A percentile compares a stretch with the other conserved stretches of the same genome.
Evolutionary conservation across 345 rosid species (phyloP).

Genomic region (Raphanus raphanistrum): DNA sequence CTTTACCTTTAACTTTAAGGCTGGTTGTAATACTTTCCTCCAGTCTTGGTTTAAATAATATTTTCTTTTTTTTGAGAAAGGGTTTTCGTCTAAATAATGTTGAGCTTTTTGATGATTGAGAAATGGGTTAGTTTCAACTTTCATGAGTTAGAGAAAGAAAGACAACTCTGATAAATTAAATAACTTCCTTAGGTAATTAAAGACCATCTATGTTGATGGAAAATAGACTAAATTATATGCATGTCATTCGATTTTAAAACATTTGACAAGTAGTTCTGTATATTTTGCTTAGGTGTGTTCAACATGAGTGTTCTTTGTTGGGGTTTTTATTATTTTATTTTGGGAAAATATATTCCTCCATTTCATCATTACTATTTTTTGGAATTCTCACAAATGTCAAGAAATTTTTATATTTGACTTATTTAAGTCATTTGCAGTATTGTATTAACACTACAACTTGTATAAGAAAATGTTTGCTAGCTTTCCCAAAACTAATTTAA

Average conservation of each 20-base stretch:
- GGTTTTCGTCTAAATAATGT: neutral
- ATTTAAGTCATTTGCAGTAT: neutral
- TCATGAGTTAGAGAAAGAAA: neutral
- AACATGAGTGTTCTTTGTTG: neutral
- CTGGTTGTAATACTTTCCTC: conserved; percentile 23
- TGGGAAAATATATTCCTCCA: neutral
- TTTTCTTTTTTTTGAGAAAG: too few relatives aligned
- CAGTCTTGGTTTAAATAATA: conserved; percentile 7
- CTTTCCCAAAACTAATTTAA: neutral
- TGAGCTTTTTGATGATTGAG: conserved; percentile 26
- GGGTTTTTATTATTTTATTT: neutral
- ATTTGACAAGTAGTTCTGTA: neutral
- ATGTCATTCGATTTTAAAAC: neutral
- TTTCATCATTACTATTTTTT: neutral
- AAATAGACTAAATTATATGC: neutral
- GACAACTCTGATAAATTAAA: neutral
- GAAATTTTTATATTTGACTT: neutral
- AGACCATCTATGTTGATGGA: conserved; percentile 14
- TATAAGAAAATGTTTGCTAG: neutral
- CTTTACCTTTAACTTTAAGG: conserved; percentile 38
- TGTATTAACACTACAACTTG: neutral
- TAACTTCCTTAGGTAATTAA: conserved; percentile 6
- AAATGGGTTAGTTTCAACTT: conserved; percentile 8
- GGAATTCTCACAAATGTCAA: neutral
- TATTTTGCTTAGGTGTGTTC: neutral